These are phyloP conservation scores for Eimeria falciformis DNA, from an alignment of 169 alveolate species.

Conservation along the genomic window DNA sequence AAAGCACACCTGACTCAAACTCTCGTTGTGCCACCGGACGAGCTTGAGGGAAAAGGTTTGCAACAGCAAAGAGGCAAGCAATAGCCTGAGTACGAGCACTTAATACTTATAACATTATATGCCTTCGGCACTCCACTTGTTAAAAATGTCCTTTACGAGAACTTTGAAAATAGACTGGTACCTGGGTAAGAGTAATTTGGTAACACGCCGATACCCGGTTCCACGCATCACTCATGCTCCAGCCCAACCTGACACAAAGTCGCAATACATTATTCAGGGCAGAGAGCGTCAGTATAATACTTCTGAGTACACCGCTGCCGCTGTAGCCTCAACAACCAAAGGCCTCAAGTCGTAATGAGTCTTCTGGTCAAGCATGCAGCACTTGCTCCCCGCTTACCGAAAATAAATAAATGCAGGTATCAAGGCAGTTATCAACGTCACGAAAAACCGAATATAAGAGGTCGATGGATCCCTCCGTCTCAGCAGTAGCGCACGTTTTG, in stretches of 20 bases:
- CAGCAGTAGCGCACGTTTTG: constrained; percentile 46
- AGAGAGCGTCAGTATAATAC: background rate
- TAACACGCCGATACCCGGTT: constrained; percentile 70
- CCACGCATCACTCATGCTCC: constrained; percentile 68
- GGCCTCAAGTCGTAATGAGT: background rate
- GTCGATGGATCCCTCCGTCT: constrained; percentile 58
- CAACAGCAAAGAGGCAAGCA: constrained; percentile 53
- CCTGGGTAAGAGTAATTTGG: constrained; percentile 64
- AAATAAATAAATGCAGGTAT: constrained; percentile 54
- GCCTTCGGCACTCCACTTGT: background rate
- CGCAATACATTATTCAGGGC: background rate
- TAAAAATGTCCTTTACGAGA: background rate
- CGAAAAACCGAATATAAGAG: constrained; percentile 44
- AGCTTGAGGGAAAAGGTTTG: constrained; percentile 63
- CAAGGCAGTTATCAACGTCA: constrained; percentile 55
- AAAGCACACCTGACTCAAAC: constrained; percentile 36
- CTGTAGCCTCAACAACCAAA: background rate
- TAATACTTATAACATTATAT: no score
- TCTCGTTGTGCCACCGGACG: constrained; percentile 72
- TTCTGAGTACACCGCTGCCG: background rate
- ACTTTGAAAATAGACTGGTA: background rate
- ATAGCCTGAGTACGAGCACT: constrained; percentile 47
- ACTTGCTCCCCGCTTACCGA: constrained; percentile 15
- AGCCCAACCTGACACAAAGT: constrained; percentile 33
- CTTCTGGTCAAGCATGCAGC: background rate